Evolutionary conservation across 176 grass and related monocot genomes (phyloP).

Genomic region (Oryza brachyantha): DNA sequence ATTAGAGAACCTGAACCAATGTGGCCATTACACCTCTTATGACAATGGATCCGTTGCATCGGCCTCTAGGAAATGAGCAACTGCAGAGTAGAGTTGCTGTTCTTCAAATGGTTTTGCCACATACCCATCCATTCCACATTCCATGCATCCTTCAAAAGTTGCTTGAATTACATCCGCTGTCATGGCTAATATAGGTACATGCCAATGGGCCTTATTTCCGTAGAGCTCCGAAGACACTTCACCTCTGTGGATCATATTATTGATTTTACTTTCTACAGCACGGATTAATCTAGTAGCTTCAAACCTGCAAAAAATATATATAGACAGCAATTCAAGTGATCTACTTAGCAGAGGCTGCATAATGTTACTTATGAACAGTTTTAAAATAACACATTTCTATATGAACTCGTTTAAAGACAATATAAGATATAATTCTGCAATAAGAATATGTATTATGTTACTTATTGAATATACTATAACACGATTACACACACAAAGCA

Average conservation of each 20-base stretch:
- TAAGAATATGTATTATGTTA: neutral
- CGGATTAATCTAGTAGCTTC: conserved; percentile 66
- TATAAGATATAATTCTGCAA: neutral
- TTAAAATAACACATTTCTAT: neutral
- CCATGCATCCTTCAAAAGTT: conserved; percentile 58
- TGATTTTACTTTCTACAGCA: conserved; percentile 45
- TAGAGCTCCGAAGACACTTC: conserved; percentile 30
- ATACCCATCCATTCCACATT: conserved; percentile 80
- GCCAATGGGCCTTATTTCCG: conserved; percentile 47
- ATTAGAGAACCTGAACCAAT: conserved; percentile 1
- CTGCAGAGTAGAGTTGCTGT: conserved; percentile 62
- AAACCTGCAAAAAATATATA: conserved; percentile 57
- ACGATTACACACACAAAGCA: neutral
- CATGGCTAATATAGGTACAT: conserved; percentile 75
- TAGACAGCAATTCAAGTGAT: neutral
- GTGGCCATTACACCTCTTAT: neutral
- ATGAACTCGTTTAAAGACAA: neutral
- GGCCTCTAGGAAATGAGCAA: conserved; percentile 62
- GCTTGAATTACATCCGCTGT: conserved; percentile 89
- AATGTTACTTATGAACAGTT: too few relatives aligned
- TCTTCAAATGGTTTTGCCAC: conserved; percentile 84
- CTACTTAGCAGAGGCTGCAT: too few relatives aligned
- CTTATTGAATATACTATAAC: neutral
- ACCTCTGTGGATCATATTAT: conserved; percentile 42
- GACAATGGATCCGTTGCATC: conserved; percentile 27